Evolutionary conservation across 2,329 filamentous ascomycete genomes (phyloP).

Genomic region (Cladosporium sp.): DNA sequence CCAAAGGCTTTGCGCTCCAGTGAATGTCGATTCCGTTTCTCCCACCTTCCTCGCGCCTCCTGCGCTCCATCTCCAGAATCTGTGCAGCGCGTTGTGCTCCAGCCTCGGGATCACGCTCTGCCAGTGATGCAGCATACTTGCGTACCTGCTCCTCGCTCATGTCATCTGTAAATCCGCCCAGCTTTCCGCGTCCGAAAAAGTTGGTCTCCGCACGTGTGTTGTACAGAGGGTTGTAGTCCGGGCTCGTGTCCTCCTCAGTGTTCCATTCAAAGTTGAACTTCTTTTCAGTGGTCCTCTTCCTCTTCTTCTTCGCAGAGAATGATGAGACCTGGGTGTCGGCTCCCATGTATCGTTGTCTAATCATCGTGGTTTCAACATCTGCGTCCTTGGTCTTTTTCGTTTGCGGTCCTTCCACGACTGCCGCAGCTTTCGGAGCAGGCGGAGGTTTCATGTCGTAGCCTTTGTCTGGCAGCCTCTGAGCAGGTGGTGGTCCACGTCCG

Average conservation of each 20-base stretch:
- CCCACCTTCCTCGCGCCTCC: conserved; percentile 69
- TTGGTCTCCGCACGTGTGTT: conserved; percentile 64
- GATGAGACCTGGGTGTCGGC: conserved; percentile 82
- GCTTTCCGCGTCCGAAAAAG: conserved; percentile 67
- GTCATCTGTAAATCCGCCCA: conserved; percentile 67
- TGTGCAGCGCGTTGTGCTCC: conserved; percentile 74
- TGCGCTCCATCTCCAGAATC: conserved; percentile 81
- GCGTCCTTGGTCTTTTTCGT: conserved; percentile 52
- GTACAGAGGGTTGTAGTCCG: conserved; percentile 80
- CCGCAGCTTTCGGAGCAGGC: conserved; percentile 46
- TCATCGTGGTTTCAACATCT: conserved; percentile 70
- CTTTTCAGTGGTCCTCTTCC: conserved; percentile 85
- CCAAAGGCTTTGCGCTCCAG: conserved; percentile 90
- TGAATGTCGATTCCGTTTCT: conserved; percentile 82
- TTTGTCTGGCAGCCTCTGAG: conserved; percentile 40
- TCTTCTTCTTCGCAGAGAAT: conserved; percentile 95
- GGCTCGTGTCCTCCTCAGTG: conserved; percentile 85
- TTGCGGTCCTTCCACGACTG: conserved; percentile 28
- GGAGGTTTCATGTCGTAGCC: conserved; percentile 54
- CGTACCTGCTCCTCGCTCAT: conserved; percentile 51
- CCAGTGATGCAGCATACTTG: conserved; percentile 67
- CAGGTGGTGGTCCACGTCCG: conserved; percentile 41
- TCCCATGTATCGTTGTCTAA: conserved; percentile 85
- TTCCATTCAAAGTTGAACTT: conserved; percentile 99
- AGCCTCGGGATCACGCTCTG: conserved; percentile 72